Evolutionary conservation across 208 protist species (phyloP), one percentile per base, ranked within the genome.

Genomic region (Novymonas esmeraldas): DNA sequence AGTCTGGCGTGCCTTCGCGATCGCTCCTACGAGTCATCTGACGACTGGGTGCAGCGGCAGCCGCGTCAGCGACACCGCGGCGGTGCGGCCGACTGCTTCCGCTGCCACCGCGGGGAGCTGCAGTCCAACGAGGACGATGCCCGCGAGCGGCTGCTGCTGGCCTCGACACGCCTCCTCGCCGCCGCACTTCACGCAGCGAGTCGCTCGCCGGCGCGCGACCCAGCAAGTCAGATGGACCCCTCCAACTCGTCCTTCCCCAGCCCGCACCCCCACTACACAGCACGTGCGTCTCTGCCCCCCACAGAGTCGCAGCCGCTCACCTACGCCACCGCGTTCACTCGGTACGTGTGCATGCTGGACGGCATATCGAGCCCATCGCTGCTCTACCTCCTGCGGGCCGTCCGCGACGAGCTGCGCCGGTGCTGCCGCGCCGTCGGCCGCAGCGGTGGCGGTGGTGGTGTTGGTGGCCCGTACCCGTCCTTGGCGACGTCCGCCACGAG

Each of bases 341-440:
- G 75, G 10, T 85, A 81, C 50, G 57, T 85, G 18, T 64, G 79
- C 46, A 76, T 81, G 71, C 64, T 77, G 64, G 67, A 81, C 18
- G 50, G 67, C 57, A 57, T 85, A 13, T 72, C 75, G 3, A 73
- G 57, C 28, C 58, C 58, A 28, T 61, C 60, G 13, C 57, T 79
- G 26, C 22, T 71, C 20, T 57, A 51, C 42, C 70, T 70, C 28
- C 50, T 79, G 41, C 73, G 69, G n/a, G 20, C 38, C 2, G 61
- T 72, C 14, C 60, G 70, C 39, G 45, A 64, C 3, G 68, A 73
- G 56, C 61, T 79, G 38, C 46, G 34, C n/a, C 2, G 42, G 38
- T 64, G 73, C 45, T 49, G 66, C 10, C 55, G 58, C 9, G 41
- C 13, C 46, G 24, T 18, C n/a, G 22, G n/a, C 62, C 10, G 50